Evolutionary conservation across 495 filamentous ascomycete species (phyloP).

Genomic region (Hypoxylon fuscum): DNA sequence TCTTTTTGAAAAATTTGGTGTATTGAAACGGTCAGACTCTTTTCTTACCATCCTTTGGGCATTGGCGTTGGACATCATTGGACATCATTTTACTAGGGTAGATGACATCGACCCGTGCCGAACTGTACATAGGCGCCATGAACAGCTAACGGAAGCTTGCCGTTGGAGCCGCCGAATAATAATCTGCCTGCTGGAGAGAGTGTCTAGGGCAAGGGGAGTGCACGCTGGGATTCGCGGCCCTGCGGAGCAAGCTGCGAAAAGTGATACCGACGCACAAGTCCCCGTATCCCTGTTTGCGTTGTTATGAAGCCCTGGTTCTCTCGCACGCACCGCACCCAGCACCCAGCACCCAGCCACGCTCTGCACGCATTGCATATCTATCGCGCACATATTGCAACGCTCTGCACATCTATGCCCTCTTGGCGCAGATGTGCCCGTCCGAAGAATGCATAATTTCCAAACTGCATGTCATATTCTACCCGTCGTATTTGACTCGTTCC

Average conservation of each 20-base stretch:
- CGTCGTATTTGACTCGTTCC: conserved; percentile 19
- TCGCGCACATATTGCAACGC: too few species aligned
- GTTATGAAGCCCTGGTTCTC: conserved; percentile 10
- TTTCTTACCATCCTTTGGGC: not conserved
- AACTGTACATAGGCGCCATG: conserved; percentile 12
- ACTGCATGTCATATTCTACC: conserved; percentile 29
- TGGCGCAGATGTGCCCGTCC: not conserved
- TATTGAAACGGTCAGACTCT: conserved; percentile 28
- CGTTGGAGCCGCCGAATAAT: conserved; percentile 37
- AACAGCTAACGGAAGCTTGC: conserved; percentile 33
- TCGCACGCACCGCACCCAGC: too few species aligned
- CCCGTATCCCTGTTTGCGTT: conserved; percentile 12
- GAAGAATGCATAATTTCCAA: not conserved
- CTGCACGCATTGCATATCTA: too few species aligned
- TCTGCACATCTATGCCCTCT: too few species aligned
- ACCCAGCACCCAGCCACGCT: too few species aligned
- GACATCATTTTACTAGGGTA: conserved; percentile 3
- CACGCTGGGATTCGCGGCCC: conserved; percentile 27
- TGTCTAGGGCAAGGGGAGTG: conserved; percentile 10
- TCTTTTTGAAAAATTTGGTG: conserved; percentile 1
- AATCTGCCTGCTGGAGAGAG: too few species aligned
- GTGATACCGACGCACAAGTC: conserved; percentile 15
- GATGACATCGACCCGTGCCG: conserved; percentile 32
- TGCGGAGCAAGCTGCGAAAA: conserved; percentile 31
- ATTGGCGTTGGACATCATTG: not conserved